These are phyloP conservation scores for Chlorella ohadii DNA, from an alignment of 139 green algal genomes.

Conservation along the genomic window DNA sequence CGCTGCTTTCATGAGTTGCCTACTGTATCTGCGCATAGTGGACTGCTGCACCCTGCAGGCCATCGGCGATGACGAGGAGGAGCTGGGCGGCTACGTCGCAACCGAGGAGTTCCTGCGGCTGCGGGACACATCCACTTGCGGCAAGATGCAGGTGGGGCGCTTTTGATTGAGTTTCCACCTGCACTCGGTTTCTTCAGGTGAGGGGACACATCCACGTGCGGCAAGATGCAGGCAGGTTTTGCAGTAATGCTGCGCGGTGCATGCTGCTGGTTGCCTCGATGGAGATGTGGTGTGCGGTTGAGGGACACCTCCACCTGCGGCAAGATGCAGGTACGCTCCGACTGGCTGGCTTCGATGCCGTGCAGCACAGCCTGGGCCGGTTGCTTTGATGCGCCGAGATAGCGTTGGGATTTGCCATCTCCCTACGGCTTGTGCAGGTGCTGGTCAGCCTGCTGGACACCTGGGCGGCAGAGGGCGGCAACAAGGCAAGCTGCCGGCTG, in stretches of 20 bases:
- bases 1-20: no score
- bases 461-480: conserved; percentile 32
- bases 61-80: conserved; percentile 63
- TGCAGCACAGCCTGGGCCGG: no score
- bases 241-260: neutral
- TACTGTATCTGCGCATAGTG: no score
- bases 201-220: conserved; percentile 53
- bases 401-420: no score
- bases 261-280: no score
- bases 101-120: conserved; percentile 45
- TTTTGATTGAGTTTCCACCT: no score
- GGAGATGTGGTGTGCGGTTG: no score
- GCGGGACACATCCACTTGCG: neutral
- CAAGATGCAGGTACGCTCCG: neutral
- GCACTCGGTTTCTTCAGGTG: no score
- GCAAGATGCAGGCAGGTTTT: conserved; percentile 62
- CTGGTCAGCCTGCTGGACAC: conserved; percentile 58
- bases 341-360: no score
- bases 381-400: no score
- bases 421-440: neutral
- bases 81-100: conserved; percentile 48
- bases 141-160: no score
- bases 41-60: no score
- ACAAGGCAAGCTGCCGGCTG: conserved; percentile 48
- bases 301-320: neutral